Base-by-base conservation (phyloP, 768 basidiomycete species). In the Tricholoma flavovirens region DNA sequence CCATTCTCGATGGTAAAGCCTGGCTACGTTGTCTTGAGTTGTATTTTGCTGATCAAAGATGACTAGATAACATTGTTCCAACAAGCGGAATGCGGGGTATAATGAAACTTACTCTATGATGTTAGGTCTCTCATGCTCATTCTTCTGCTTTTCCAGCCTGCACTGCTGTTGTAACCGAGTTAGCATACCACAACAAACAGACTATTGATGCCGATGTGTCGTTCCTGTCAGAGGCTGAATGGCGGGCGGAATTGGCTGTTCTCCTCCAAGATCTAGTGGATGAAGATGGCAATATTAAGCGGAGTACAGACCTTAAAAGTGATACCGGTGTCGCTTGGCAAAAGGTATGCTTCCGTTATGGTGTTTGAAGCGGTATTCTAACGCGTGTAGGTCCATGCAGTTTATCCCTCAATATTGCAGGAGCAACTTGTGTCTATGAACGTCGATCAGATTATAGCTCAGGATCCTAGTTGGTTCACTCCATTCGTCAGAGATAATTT, bases 41-140 rank as follows among this genome's bases (percentile, higher is more conserved):
- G 30, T 32, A 12, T 15, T 15, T 4, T 40, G 36, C 32, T 38
- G 9, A 33, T 49, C 29, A 53, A 19, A 33, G 7, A 59, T 54
- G 7, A 52, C 29, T 22, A 48, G 83, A 83, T 60, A 83, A 80
- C 57, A 76, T 85, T 49, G 83, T 86, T 12, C 83, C 84, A 4
- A 85, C 84, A 4, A 83, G 81, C 57, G 83, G 83, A 22, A 84
- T 84, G 83, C 74, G 81, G 60, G 82, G 83, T 83, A 56, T 29
- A 62, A 15, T 14, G 26, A 56, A 10, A 50, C 32, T 48, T 55
- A 7, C 29, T n/a, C n/a, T n/a, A n/a, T n/a, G n/a, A n/a, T n/a
- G 26, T 32, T 15, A n/a, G 11, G 3, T n/a, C 19, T 32, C 17
- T 5, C 22, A 40, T 45, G 40, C 24, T 43, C 12, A 33, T 42